Conservation (phyloP, 2,329 filamentous ascomycete species). For the Nemania bipapillata region DNA sequence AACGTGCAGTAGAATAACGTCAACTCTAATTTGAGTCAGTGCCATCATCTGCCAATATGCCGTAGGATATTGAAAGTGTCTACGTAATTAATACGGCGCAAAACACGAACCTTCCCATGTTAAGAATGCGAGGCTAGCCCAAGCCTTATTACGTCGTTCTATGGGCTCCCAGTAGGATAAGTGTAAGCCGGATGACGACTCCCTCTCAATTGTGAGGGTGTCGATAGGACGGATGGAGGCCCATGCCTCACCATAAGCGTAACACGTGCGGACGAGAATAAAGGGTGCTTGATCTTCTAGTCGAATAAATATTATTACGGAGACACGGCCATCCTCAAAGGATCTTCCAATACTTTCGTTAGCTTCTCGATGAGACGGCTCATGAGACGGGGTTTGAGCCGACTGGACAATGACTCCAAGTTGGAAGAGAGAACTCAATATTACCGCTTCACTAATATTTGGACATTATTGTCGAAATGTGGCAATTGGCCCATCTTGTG, state of each 20-base stretch:
- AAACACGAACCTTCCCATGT: conserved; percentile 67
- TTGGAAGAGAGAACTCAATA: conserved; percentile 24
- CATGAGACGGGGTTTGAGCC: neutral
- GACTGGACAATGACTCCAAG: neutral
- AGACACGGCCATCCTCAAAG: conserved; percentile 67
- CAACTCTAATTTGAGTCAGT: conserved; percentile 59
- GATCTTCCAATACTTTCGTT: conserved; percentile 51
- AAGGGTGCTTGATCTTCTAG: conserved; percentile 58
- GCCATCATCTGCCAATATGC: neutral
- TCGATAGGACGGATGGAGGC: conserved; percentile 65
- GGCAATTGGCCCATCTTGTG: conserved; percentile 56
- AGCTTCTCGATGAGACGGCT: conserved; percentile 7
- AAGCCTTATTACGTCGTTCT: conserved; percentile 59
- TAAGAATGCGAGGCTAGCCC: conserved; percentile 66
- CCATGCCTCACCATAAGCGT: conserved; percentile 55
- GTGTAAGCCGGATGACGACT: conserved; percentile 58
- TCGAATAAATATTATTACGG: conserved; percentile 64
- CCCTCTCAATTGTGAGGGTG: conserved; percentile 64
- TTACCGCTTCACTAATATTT: conserved; percentile 67
- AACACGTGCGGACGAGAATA: conserved; percentile 58
- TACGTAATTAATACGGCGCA: neutral
- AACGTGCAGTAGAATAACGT: conserved; percentile 70
- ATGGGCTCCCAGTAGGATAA: conserved; percentile 64
- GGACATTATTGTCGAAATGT: conserved; percentile 60
- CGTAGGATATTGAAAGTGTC: neutral